phyloP scores from a whole-genome alignment of 2,329 filamentous ascomycete genomes.

The Colletotrichum sublineola region DNA sequence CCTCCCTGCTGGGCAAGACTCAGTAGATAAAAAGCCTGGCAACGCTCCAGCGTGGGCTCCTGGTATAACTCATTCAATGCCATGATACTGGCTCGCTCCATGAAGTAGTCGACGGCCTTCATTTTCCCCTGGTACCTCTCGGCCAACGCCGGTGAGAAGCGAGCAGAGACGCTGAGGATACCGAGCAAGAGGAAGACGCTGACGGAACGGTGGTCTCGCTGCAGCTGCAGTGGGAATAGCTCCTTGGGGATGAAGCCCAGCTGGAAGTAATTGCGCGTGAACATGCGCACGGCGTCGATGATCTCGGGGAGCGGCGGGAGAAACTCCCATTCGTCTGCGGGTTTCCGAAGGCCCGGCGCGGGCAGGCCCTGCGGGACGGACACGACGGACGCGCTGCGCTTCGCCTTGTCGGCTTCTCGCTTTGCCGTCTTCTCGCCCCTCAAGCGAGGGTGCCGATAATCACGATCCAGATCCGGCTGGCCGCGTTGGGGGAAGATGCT shows the following conservation, averaged over 20 bases:
- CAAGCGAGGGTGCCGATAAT: slow-evolving; percentile 68
- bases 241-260: slow-evolving; percentile 70
- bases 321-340: slow-evolving; percentile 61
- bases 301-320: slow-evolving; percentile 64
- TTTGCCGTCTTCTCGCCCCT: slow-evolving; percentile 61
- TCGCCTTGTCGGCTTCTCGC: slow-evolving; percentile 54
- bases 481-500: slow-evolving; percentile 68
- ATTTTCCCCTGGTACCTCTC: slow-evolving; percentile 64
- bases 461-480: slow-evolving; percentile 66
- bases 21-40: slow-evolving; percentile 70
- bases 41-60: slow-evolving; percentile 66
- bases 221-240: slow-evolving; percentile 62
- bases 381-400: slow-evolving; percentile 52
- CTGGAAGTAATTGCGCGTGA: slow-evolving; percentile 70
- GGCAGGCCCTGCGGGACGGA: slow-evolving; percentile 41
- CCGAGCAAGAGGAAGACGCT: slow-evolving; percentile 68
- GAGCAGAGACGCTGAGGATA: slow-evolving; percentile 69
- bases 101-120: slow-evolving; percentile 66
- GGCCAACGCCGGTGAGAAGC: slow-evolving; percentile 64
- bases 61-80: slow-evolving; percentile 65
- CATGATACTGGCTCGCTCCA: slow-evolving; percentile 62
- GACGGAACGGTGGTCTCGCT: slow-evolving; percentile 60
- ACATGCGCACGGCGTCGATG: slow-evolving; percentile 65
- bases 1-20: slow-evolving; percentile 71
- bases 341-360: slow-evolving; percentile 42